Evolutionary conservation across 2,329 filamentous ascomycete genomes (phyloP).

Genomic region (Graphilbum sp.): DNA sequence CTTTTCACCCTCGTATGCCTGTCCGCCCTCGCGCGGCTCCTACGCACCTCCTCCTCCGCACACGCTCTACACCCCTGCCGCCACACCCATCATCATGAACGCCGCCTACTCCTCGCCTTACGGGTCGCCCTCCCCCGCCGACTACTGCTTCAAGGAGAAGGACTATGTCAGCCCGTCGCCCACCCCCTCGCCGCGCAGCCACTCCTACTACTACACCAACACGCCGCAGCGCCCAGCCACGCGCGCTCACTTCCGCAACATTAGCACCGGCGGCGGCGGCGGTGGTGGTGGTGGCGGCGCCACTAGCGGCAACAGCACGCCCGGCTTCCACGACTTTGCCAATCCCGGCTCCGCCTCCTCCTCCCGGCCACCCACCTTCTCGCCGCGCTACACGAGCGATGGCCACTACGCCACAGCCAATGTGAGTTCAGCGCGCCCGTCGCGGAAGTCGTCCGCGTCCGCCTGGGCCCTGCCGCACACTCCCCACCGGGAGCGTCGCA

Average conservation of each 20-base stretch:
- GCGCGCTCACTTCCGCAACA: constrained; percentile 30
- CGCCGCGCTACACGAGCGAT: constrained; percentile 44
- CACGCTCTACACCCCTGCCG: constrained; percentile 16
- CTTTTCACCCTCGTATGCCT: too few species aligned
- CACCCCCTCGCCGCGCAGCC: constrained; percentile 38
- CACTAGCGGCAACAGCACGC: constrained; percentile 21
- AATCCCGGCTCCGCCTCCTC: constrained; percentile 18
- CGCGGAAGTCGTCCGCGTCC: constrained; percentile 26
- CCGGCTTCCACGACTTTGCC: constrained; percentile 20
- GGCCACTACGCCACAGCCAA: constrained; percentile 48
- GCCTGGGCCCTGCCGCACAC: constrained; percentile 19
- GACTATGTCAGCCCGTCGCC: constrained; percentile 37
- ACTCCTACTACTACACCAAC: constrained; percentile 22
- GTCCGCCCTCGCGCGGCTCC: too few species aligned
- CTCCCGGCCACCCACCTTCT: constrained; percentile 31
- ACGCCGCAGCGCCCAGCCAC: constrained; percentile 32
- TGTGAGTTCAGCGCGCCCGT: constrained; percentile 39
- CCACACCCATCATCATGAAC: constrained; percentile 21
- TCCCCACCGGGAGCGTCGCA: constrained; percentile 35
- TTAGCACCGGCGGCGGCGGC: constrained; percentile 23
- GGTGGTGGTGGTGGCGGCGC: constrained; percentile 14
- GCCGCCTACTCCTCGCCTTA: constrained; percentile 25
- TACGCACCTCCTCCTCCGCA: constrained; percentile 11
- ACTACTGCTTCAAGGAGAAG: constrained; percentile 34
- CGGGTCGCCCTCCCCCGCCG: constrained; percentile 21